Conservation (phyloP, 768 basidiomycete genomes). For the Kwoniella mangroviensis region DNA sequence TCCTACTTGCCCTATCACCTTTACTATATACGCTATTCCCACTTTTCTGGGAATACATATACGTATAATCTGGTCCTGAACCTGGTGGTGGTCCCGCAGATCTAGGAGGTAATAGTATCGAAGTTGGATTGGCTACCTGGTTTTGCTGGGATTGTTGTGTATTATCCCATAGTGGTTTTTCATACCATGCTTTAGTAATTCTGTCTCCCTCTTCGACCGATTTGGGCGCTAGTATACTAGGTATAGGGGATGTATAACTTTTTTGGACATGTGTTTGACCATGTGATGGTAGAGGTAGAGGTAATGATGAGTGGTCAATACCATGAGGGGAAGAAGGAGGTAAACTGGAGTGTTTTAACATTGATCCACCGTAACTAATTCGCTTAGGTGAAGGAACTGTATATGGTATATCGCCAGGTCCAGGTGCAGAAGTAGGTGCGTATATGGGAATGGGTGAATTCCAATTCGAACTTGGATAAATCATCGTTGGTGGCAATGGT, state of each 20-base stretch:
- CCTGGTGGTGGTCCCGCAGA: background rate
- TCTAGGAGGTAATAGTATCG: background rate
- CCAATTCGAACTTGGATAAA: background rate
- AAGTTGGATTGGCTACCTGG: constrained; percentile 1
- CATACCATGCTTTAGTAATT: constrained; percentile 37
- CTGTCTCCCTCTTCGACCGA: constrained; percentile 16
- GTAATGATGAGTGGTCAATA: background rate
- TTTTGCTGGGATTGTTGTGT: background rate
- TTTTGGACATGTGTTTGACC: background rate
- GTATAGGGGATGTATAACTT: background rate
- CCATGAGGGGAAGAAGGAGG: background rate
- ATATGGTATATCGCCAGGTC: background rate
- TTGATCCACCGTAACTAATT: background rate
- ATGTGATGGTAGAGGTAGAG: background rate
- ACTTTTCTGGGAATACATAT: constrained; percentile 2
- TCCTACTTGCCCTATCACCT: constrained; percentile 18
- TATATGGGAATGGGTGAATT: background rate
- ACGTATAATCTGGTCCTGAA: background rate
- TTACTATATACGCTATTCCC: constrained; percentile 7
- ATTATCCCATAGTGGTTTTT: constrained; percentile 37
- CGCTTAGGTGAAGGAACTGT: background rate
- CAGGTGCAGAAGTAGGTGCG: background rate
- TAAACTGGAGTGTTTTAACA: constrained; percentile 1
- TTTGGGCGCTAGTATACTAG: background rate
- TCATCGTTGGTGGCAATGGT: constrained; percentile 3